A percentile compares a stretch with the other conserved stretches of the same genome.
Conservation (phyloP, 148 eudicot species). For the Vaccinium vitisidaea region DNA sequence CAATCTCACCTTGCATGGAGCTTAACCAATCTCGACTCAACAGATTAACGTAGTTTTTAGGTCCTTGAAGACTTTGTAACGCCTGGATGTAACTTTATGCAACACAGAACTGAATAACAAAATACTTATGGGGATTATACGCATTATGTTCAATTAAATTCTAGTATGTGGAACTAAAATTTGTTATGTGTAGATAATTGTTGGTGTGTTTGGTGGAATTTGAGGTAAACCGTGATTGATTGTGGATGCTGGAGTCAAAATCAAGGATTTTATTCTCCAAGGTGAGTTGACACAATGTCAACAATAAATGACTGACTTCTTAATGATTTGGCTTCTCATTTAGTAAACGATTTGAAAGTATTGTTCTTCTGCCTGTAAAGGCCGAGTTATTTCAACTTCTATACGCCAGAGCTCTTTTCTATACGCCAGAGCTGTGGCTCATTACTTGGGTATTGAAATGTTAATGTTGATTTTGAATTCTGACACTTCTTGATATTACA, state of each 20-base stretch:
- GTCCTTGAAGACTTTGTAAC: not conserved
- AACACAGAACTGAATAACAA: not conserved
- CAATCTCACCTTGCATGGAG: not conserved
- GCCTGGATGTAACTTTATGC: not conserved
- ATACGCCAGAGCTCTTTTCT: not conserved
- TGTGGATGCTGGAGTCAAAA: not conserved
- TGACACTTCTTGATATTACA: not conserved
- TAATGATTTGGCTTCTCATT: not conserved
- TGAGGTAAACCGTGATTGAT: not conserved
- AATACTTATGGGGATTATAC: not conserved
- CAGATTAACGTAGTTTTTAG: not conserved
- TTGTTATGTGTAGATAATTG: not conserved
- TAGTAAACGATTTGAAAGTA: not conserved
- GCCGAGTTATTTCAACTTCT: not conserved
- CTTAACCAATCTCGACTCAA: not conserved
- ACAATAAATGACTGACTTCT: not conserved
- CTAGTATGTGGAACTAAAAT: not conserved
- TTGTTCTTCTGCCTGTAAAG: not conserved
- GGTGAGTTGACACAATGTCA: not conserved
- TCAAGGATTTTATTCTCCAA: not conserved
- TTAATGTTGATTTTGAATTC: not conserved
- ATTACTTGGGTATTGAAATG: not conserved
- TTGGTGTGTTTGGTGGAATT: not conserved
- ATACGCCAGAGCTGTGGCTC: not conserved
- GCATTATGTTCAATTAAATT: not conserved